These are phyloP conservation scores for Verticillium alfalfae DNA, from an alignment of 2,329 filamentous ascomycete genomes.

Conservation along the genomic window DNA sequence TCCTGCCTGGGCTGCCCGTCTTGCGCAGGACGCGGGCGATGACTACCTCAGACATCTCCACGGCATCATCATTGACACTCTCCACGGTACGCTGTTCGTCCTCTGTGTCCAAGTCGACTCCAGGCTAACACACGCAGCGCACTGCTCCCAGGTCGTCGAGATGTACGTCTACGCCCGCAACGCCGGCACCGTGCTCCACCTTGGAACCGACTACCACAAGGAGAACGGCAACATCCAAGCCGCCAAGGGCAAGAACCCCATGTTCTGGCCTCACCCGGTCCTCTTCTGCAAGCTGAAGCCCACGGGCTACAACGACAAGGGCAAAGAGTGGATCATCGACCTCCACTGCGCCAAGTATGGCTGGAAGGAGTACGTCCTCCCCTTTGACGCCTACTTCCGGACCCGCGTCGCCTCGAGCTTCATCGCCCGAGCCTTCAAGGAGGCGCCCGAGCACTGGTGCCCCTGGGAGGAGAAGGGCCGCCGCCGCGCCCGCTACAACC, in stretches of 20 bases:
- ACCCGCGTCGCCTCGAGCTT: conserved; percentile 2
- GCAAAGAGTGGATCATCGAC: conserved; percentile 7
- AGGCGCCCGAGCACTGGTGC: conserved; percentile 3
- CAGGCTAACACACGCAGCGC: neutral
- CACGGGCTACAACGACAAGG: neutral
- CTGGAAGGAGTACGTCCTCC: conserved; percentile 1
- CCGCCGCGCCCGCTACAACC: conserved; percentile 1
- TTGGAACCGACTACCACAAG: neutral
- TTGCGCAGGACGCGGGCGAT: conserved; percentile 6
- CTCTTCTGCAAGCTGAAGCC: conserved; percentile 5
- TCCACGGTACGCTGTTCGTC: conserved; percentile 2
- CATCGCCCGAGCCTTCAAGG: neutral
- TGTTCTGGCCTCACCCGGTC: conserved; percentile 12
- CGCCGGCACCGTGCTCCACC: neutral
- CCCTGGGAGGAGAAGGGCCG: conserved; percentile 1
- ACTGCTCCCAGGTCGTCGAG: conserved; percentile 7
- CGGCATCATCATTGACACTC: conserved; percentile 1
- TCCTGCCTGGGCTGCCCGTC: neutral
- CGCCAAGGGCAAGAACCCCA: conserved; percentile 7
- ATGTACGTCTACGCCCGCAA: conserved; percentile 8
- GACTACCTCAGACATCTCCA: conserved; percentile 8
- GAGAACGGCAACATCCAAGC: neutral
- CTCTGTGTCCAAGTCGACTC: neutral
- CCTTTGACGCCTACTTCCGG: conserved; percentile 2
- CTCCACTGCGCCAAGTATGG: conserved; percentile 5